Evolutionary conservation across 768 basidiomycete species (phyloP), one percentile per base, ranked within the genome.

Genomic region (Grammothele lineata): DNA sequence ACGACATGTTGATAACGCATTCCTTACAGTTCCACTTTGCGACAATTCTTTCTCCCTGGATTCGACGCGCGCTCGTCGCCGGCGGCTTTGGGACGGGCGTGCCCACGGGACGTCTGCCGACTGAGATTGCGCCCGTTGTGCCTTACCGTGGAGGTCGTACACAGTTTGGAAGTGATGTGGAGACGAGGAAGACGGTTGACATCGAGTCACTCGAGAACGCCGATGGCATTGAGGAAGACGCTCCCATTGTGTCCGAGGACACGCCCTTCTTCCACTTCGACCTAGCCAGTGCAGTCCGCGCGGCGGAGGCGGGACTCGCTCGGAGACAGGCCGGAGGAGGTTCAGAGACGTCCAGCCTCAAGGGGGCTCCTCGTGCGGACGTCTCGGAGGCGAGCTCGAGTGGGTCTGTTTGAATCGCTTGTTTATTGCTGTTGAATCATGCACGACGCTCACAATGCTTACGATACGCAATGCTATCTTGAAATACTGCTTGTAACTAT

Each of bases 211-310:
- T 48, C 26, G 26, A 45, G 30, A 40, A 45, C 26, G 39, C 30
- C 4, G 43, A 32, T 3, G 57, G 57, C 23, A 14, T 7, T 14
- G 51, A 43, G 33, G 40, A 51, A 19, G 48, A 47, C 25, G 57
- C 40, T 2, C 52, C 75, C 14, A 57, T 85, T 33, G 61, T 82
- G 24, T 63, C 72, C 1, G 53, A 70, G 8, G 74, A 77, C 32
- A 91, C 87, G 6, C 88, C 88, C 8, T 90, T 83, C 75, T 95
- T 97, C 85, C 95, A 97, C 70, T 71, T 96, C 54, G 93, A 95
- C 63, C 68, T 97, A 30, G 66, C 73, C 25, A 72, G 75, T 2
- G 91, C 91, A 32, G 81, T 92, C 33, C 71, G 66, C 7, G 82
- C 83, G 11, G 88, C 86, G 5, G 86, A 89, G 59, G 39, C 50